Evolutionary conservation across 106 monocot genomes (phyloP).

Genomic region (Dioscorea alata): DNA sequence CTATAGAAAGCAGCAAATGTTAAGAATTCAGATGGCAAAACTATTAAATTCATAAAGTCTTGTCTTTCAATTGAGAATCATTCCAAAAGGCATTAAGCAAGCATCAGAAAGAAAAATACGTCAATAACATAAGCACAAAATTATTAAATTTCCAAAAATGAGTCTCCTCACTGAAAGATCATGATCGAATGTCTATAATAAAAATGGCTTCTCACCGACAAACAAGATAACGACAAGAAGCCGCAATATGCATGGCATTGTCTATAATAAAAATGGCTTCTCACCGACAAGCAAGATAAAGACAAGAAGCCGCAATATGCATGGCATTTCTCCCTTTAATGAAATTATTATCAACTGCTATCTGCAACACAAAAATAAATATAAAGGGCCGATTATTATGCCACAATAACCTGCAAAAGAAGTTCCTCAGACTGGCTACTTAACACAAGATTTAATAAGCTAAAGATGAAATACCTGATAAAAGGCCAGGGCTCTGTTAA

Average conservation of each 20-base stretch:
- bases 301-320: conserved; percentile 89
- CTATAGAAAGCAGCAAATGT: too few relatives aligned
- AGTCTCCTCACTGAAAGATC: background rate
- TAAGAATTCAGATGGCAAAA: too few relatives aligned
- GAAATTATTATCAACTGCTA: conserved; percentile 80
- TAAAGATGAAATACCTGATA: conserved; percentile 41
- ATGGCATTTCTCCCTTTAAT: conserved; percentile 61
- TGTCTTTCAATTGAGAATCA: too few relatives aligned
- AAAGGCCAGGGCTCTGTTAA: conserved; percentile 43
- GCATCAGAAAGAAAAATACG: too few relatives aligned
- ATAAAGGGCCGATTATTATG: background rate
- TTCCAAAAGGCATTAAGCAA: too few relatives aligned
- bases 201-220: conserved; percentile 44
- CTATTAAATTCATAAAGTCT: too few relatives aligned
- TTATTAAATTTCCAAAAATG: too few relatives aligned
- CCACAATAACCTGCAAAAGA: background rate
- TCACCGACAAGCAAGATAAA: conserved; percentile 88
- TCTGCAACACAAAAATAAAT: conserved; percentile 33
- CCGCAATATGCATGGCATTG: conserved; percentile 73
- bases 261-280: too few relatives aligned
- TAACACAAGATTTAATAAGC: too few relatives aligned
- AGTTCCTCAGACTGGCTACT: too few relatives aligned
- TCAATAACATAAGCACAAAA: too few relatives aligned
- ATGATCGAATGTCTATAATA: background rate
- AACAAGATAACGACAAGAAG: conserved; percentile 83